Percentiles rank a stretch among this genome's conserved stretches.
These are phyloP conservation scores for Huiozyma naganishii DNA, from an alignment of 805 yeast genomes.

Conservation along the genomic window DNA sequence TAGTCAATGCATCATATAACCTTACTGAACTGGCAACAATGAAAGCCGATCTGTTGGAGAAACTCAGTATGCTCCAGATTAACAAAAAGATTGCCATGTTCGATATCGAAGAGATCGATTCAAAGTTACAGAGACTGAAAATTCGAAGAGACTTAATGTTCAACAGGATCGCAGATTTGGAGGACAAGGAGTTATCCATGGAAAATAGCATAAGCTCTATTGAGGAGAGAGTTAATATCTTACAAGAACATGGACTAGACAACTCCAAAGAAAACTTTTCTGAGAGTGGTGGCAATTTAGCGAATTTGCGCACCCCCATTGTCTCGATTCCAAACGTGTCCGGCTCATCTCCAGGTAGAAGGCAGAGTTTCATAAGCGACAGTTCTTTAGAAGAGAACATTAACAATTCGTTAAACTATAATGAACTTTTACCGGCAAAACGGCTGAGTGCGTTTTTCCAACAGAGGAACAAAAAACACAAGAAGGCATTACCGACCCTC, in stretches of 20 bases:
- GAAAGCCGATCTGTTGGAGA: conserved; percentile 33
- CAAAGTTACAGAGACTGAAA: conserved; percentile 41
- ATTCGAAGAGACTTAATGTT: conserved; percentile 42
- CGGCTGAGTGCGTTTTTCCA: conserved; percentile 19
- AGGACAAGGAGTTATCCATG: conserved; percentile 46
- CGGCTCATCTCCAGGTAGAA: too few relatives aligned
- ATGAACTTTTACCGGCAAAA: background rate
- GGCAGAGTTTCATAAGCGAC: background rate
- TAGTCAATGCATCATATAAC: conserved; percentile 35
- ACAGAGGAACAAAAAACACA: conserved; percentile 21
- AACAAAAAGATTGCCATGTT: conserved; percentile 53
- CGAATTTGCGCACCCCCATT: background rate
- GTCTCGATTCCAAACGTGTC: background rate
- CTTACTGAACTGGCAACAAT: conserved; percentile 29
- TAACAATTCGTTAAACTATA: background rate
- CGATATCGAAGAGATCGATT: conserved; percentile 57
- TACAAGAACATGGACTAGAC: conserved; percentile 30
- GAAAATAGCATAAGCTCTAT: conserved; percentile 39
- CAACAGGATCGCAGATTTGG: conserved; percentile 48
- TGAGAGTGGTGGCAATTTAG: background rate
- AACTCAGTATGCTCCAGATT: conserved; percentile 46
- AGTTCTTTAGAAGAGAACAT: too few relatives aligned
- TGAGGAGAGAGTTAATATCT: conserved; percentile 33
- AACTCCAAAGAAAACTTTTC: too few relatives aligned
- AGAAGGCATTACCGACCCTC: conserved; percentile 50